Percentiles rank a stretch among this genome's conserved stretches.
Conservation (phyloP, 306 rosid species). For the Luffa acutangula region DNA sequence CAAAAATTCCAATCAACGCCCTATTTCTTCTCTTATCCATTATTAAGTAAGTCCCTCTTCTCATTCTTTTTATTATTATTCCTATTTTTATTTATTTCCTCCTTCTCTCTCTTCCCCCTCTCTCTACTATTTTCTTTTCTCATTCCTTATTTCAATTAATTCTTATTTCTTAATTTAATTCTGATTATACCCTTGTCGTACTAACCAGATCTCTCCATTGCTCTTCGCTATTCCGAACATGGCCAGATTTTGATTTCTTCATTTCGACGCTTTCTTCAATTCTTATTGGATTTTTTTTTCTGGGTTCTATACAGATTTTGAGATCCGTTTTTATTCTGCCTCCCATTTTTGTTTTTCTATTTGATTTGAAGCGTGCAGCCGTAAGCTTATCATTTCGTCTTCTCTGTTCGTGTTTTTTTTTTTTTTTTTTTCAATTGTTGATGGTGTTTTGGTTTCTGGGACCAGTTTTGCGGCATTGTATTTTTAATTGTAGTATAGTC, state of each 20-base stretch:
- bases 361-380: not conserved
- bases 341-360: not conserved
- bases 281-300: not conserved
- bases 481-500: not conserved
- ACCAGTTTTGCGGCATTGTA: not conserved
- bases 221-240: not conserved
- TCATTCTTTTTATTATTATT: conserved; percentile 1
- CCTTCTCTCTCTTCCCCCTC: not conserved
- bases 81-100: not conserved
- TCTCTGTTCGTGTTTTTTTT: not conserved
- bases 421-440: not conserved
- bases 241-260: not conserved
- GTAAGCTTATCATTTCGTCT: not conserved
- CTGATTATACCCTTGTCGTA: not conserved
- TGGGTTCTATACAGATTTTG: not conserved
- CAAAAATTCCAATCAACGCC: conserved; percentile 29
- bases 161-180: not conserved
- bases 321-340: not conserved
- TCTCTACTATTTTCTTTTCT: not conserved
- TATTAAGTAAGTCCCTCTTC: conserved; percentile 35
- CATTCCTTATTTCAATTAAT: not conserved
- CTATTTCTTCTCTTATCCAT: conserved; percentile 54
- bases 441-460: not conserved
- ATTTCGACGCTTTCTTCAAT: not conserved
- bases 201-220: conserved; percentile 22